Percentiles rank a stretch among this genome's conserved stretches.
These are phyloP conservation scores for Corynascus novoguineensis DNA, from an alignment of 495 filamentous ascomycete genomes.

Conservation along the genomic window DNA sequence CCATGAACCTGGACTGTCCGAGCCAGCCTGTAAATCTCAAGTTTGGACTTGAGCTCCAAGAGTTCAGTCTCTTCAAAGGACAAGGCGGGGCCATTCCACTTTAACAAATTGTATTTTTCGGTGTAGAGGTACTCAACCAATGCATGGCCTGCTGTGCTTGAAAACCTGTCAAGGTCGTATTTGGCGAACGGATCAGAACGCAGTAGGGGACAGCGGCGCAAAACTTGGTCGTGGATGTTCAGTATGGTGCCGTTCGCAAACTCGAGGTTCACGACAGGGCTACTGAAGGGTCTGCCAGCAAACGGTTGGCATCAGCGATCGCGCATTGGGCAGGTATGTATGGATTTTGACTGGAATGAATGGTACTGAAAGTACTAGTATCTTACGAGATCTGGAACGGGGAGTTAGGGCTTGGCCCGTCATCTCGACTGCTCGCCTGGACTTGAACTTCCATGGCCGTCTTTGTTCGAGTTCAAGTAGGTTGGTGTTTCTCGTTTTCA, in stretches of 20 bases:
- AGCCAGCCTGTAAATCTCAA: constrained; percentile 19
- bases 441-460: neutral
- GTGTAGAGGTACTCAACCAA: constrained; percentile 30
- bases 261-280: constrained; percentile 12
- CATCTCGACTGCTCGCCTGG: too few relatives aligned
- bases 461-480: too few relatives aligned
- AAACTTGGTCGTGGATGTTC: constrained; percentile 15
- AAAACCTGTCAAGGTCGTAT: constrained; percentile 8
- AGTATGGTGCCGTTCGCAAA: constrained; percentile 16
- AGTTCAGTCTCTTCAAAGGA: neutral
- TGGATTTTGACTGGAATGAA: too few relatives aligned
- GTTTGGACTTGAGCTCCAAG: constrained; percentile 1
- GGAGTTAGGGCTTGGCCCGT: neutral
- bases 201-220: constrained; percentile 15
- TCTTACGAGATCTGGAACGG: neutral
- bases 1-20: constrained; percentile 9
- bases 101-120: neutral
- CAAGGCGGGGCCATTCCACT: neutral
- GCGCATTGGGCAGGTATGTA: too few relatives aligned
- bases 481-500: neutral
- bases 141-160: constrained; percentile 25
- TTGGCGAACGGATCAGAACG: constrained; percentile 6
- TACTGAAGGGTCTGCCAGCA: constrained; percentile 25
- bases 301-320: neutral
- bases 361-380: neutral